phyloP scores from a whole-genome alignment of 1,139 yeast species.

The Yamadazyma dushanensis region DNA sequence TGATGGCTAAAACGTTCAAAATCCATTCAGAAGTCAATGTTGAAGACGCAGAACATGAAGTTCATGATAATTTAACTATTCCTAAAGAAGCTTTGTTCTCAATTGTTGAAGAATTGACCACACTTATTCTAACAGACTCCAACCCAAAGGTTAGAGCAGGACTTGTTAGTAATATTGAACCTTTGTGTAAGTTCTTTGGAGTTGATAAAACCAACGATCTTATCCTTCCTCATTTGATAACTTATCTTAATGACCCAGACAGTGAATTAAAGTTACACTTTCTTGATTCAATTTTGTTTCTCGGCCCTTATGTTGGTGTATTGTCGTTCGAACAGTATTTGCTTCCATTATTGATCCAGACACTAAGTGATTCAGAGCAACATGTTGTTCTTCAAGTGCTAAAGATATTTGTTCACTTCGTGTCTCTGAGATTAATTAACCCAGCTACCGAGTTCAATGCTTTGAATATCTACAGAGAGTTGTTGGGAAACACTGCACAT shows the following conservation, averaged over 20 bases:
- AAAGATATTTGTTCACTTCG: slow-evolving; percentile 52
- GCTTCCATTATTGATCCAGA: slow-evolving; percentile 78
- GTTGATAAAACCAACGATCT: slow-evolving; percentile 85
- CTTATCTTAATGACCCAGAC: slow-evolving; percentile 82
- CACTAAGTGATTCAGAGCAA: slow-evolving; percentile 81
- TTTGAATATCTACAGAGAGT: slow-evolving; percentile 39
- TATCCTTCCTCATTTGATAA: slow-evolving; percentile 84
- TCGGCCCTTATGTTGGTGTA: slow-evolving; percentile 80
- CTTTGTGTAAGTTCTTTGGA: slow-evolving; percentile 81
- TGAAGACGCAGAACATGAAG: slow-evolving; percentile 10
- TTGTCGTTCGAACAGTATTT: slow-evolving; percentile 85
- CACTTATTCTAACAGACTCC: slow-evolving; percentile 67
- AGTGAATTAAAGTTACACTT: slow-evolving; percentile 68
- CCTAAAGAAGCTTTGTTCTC: slow-evolving; percentile 31
- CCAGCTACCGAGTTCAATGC: slow-evolving; percentile 43
- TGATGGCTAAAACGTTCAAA: slow-evolving; percentile 60
- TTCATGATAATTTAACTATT: slow-evolving; percentile 15
- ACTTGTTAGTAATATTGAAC: slow-evolving; percentile 64
- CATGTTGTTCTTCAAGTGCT: slow-evolving; percentile 76
- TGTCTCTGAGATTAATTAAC: slow-evolving; percentile 32
- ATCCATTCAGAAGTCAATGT: background rate
- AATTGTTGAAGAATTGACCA: slow-evolving; percentile 65
- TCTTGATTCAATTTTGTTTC: slow-evolving; percentile 70
- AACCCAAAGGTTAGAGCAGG: slow-evolving; percentile 69
- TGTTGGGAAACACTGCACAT: slow-evolving; percentile 29